Base-by-base conservation (phyloP, 2,329 filamentous ascomycete species). In the Aspergillus sergii region DNA sequence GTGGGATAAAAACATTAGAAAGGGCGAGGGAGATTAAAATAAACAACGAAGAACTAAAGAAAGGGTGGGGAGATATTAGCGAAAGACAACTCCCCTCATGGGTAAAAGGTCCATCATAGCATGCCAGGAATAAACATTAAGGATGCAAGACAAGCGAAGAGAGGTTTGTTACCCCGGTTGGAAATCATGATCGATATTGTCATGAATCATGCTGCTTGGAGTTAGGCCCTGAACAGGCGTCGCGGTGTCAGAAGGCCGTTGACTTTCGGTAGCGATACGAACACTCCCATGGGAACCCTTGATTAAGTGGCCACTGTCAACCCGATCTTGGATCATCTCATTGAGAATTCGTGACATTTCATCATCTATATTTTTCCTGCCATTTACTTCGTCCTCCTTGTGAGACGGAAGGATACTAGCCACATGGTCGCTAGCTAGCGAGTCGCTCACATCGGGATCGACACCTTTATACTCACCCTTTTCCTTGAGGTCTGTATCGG, bases 321-420 rank as follows among this genome's bases (percentile, higher is more conserved):
- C 91, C 62, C 91, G 88, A 73, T 94, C 91, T 73, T 94, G 91
- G 64, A 97, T 95, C 94, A 98, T 97, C 79, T 97, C 93, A 72
- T 98, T 94, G 30, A 97, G 85, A 81, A 97, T 93, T 71, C 89
- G 88, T 69, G 92, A 96, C 89, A 97, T 94, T 78, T 97, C 94
- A 70, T 97, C 94, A 71, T 97, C 93, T 39, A 95, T 91, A 68
- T 91, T 92, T 81, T 86, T 84, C 67, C 84, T 85, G 58, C 84
- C 70, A 68, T 76, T 73, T 63, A 77, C 77, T 26, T 76, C 71
- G 58, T 64, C 68, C n/a, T 68, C 67, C 61, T 71, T 76, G 30
- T 68, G 68, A 14, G 74, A 72, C 14, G 73, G 75, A 34, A 75
- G 69, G 12, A 77, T 69, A n/a, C 73, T 70, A 45, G 73, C 19